phyloP scores from a whole-genome alignment of 768 basidiomycete genomes.

The Lenzites betulinus region DNA sequence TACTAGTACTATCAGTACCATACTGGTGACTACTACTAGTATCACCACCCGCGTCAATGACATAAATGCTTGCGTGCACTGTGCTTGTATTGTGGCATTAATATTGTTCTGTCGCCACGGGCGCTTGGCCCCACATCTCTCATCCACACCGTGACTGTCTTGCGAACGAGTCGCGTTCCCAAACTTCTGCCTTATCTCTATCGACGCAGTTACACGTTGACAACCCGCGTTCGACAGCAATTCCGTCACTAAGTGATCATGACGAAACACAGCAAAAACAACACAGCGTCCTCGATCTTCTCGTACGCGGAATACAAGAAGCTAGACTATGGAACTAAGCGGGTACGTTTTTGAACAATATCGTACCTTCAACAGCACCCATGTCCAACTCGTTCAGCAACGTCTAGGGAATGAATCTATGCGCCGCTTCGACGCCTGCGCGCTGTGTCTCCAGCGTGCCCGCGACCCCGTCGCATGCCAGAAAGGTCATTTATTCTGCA shows the following conservation, averaged over 20 bases:
- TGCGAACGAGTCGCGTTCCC: too few species aligned
- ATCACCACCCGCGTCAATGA: too few species aligned
- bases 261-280: constrained; percentile 92
- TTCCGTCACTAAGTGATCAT: constrained; percentile 41
- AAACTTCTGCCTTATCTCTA: too few species aligned
- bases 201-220: too few species aligned
- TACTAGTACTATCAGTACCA: too few species aligned
- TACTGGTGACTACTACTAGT: too few species aligned
- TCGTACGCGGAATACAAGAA: constrained; percentile 89
- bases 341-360: constrained; percentile 42
- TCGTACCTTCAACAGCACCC: background rate
- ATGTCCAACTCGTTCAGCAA: constrained; percentile 46
- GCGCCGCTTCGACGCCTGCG: constrained; percentile 89
- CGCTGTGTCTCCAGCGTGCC: constrained; percentile 82
- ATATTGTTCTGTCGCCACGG: too few species aligned
- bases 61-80: too few species aligned
- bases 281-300: constrained; percentile 86
- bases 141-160: background rate
- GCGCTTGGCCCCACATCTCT: background rate
- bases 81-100: background rate
- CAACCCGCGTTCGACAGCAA: too few species aligned
- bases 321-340: constrained; percentile 82
- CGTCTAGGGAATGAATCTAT: constrained; percentile 90
- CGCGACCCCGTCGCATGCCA: constrained; percentile 81
- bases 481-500: constrained; percentile 93